These are phyloP conservation scores for Hsuehochloa calcarea DNA, from an alignment of 176 grass and related monocot species.

Conservation along the genomic window DNA sequence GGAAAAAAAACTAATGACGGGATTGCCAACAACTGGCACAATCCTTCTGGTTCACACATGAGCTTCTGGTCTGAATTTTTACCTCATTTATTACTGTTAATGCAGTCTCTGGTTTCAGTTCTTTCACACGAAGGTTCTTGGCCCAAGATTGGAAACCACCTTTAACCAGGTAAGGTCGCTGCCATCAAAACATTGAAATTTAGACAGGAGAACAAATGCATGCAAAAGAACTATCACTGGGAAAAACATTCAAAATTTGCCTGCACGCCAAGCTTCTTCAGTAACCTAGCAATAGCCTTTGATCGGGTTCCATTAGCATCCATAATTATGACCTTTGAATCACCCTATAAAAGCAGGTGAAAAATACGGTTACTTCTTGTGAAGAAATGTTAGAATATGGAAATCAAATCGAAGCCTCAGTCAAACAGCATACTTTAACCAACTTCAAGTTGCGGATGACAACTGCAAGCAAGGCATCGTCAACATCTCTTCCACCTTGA, in stretches of 20 bases:
- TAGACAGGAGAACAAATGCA: constrained; percentile 25
- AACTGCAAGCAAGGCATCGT: constrained; percentile 76
- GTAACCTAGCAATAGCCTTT: constrained; percentile 84
- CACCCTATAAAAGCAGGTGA: constrained; percentile 46
- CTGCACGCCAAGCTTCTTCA: constrained; percentile 91
- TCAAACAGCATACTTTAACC: constrained; percentile 58
- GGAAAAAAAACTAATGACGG: neutral
- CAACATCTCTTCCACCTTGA: constrained; percentile 66
- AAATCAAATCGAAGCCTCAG: constrained; percentile 22
- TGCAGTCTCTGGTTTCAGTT: constrained; percentile 80
- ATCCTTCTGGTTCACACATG: neutral
- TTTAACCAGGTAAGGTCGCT: constrained; percentile 89
- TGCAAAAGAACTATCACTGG: neutral
- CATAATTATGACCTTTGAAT: constrained; percentile 91
- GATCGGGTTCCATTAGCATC: constrained; percentile 78
- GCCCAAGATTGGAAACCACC: constrained; percentile 95
- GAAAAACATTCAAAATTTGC: constrained; percentile 43
- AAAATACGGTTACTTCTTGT: constrained; percentile 4
- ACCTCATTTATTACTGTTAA: constrained; percentile 96
- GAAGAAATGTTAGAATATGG: neutral
- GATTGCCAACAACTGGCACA: neutral
- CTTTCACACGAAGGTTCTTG: constrained; percentile 79
- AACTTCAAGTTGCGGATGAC: constrained; percentile 94
- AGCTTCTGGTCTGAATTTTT: constrained; percentile 29
- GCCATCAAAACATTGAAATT: constrained; percentile 40